A percentile compares a stretch with the other conserved stretches of the same genome.
These are phyloP conservation scores for Lichenothelia convexa DNA, from an alignment of 495 filamentous ascomycete genomes.

Conservation along the genomic window DNA sequence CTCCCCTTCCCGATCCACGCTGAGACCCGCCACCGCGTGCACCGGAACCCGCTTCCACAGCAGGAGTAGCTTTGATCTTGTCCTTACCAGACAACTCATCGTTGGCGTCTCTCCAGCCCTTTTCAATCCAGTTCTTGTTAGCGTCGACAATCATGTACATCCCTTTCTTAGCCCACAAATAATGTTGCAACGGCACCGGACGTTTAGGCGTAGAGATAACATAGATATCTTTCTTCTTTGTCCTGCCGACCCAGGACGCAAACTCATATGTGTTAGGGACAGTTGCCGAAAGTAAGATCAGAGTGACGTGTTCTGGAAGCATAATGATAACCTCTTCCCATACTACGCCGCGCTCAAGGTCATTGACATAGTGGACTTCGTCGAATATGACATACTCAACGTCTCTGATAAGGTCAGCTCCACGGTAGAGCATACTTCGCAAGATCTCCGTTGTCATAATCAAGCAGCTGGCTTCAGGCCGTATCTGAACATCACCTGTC, in stretches of 20 bases:
- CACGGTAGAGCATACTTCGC: conserved; percentile 93
- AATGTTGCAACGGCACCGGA: conserved; percentile 89
- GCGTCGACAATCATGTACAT: conserved; percentile 89
- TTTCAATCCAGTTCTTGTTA: conserved; percentile 75
- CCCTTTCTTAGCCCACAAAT: conserved; percentile 78
- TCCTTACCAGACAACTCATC: conserved; percentile 65
- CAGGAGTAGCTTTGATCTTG: conserved; percentile 43
- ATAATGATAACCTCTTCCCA: conserved; percentile 99
- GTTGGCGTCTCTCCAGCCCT: conserved; percentile 90
- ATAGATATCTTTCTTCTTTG: conserved; percentile 97
- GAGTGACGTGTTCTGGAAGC: conserved; percentile 88
- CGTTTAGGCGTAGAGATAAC: conserved; percentile 95
- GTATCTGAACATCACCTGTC: conserved; percentile 95
- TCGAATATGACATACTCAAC: conserved; percentile 99
- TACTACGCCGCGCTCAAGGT: conserved; percentile 89
- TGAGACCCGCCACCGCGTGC: conserved; percentile 13
- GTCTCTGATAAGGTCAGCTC: conserved; percentile 88
- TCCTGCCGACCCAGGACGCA: conserved; percentile 93
- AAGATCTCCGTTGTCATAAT: conserved; percentile 99
- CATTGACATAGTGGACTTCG: conserved; percentile 97
- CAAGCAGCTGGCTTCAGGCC: conserved; percentile 89
- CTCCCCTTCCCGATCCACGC: conserved; percentile 11
- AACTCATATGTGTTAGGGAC: conserved; percentile 97
- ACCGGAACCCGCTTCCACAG: conserved; percentile 21
- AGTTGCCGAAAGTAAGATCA: conserved; percentile 88